A percentile compares a stretch with the other conserved stretches of the same genome.
Evolutionary conservation across 495 filamentous ascomycete species (phyloP).

Genomic region (Lophiotrema nucula): DNA sequence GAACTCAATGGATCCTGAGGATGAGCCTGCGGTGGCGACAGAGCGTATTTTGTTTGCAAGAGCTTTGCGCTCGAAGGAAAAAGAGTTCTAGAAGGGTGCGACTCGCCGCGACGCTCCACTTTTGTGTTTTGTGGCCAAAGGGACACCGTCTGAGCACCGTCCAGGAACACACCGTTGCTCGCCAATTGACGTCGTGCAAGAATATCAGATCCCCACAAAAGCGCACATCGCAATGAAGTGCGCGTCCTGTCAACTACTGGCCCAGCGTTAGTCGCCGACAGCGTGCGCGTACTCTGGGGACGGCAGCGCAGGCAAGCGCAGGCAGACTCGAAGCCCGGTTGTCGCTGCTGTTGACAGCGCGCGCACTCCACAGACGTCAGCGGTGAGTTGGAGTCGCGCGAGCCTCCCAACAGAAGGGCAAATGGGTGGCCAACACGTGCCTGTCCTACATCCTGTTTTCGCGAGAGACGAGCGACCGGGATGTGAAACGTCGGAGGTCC

Average conservation of each 20-base stretch:
- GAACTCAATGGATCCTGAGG: no score
- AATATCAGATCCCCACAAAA: constrained; percentile 7
- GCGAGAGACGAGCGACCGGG: background rate
- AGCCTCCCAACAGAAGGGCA: background rate
- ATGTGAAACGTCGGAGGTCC: constrained; percentile 9
- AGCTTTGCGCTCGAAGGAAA: no score
- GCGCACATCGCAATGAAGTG: constrained; percentile 16
- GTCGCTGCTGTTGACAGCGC: background rate
- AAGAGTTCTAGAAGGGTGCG: background rate
- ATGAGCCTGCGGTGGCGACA: no score
- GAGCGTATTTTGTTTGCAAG: no score
- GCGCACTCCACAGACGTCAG: background rate
- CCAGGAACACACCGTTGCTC: background rate
- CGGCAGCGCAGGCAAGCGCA: no score
- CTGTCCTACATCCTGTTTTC: background rate
- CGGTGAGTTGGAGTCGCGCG: background rate
- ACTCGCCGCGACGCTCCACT: background rate
- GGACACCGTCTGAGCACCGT: background rate
- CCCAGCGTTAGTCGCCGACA: no score
- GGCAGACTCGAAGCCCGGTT: no score
- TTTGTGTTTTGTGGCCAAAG: background rate
- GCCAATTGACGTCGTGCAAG: background rate
- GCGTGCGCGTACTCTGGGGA: no score
- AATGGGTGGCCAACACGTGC: constrained; percentile 21
- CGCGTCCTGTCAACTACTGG: constrained; percentile 10